Percentiles rank a stretch among this genome's conserved stretches.
Evolutionary conservation across 2,329 filamentous ascomycete genomes (phyloP).

Genomic region (Exutisphaerella laricina): DNA sequence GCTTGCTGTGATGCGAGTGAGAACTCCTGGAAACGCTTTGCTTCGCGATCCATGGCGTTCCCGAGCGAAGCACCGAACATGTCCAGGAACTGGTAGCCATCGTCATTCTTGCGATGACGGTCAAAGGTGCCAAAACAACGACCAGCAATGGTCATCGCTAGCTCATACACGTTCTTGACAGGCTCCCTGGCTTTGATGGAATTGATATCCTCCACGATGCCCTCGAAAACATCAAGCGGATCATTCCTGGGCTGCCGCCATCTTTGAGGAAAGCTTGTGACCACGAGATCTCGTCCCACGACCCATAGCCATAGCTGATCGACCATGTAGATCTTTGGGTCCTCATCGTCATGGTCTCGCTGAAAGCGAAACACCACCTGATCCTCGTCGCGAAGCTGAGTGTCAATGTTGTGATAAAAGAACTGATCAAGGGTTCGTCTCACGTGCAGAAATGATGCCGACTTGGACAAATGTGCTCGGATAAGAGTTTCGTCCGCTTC

Average conservation of each 20-base stretch:
- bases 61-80: slow-evolving; percentile 64
- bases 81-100: slow-evolving; percentile 59
- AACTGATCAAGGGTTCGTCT: slow-evolving; percentile 61
- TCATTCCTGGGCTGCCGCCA: slow-evolving; percentile 59
- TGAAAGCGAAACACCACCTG: slow-evolving; percentile 60
- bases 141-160: slow-evolving; percentile 54
- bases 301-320: slow-evolving; percentile 65
- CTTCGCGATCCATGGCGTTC: slow-evolving; percentile 36
- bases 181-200: slow-evolving; percentile 54
- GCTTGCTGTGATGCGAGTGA: slow-evolving; percentile 54
- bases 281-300: slow-evolving; percentile 52
- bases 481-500: slow-evolving; percentile 36
- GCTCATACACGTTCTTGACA: slow-evolving; percentile 56
- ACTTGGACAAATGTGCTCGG: slow-evolving; percentile 22
- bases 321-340: slow-evolving; percentile 33
- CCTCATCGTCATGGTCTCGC: slow-evolving; percentile 13
- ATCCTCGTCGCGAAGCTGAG: slow-evolving; percentile 53
- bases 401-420: slow-evolving; percentile 61
- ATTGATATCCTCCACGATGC: slow-evolving; percentile 60
- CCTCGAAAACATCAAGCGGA: slow-evolving; percentile 57
- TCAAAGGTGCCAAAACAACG: slow-evolving; percentile 45
- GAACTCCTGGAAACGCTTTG: slow-evolving; percentile 54
- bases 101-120: slow-evolving; percentile 50
- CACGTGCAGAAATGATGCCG: slow-evolving; percentile 45
- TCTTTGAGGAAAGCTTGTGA: slow-evolving; percentile 55